A percentile compares a stretch with the other conserved stretches of the same genome.
Evolutionary conservation across 176 grass and related monocot species (phyloP).

Genomic region (Sorghum bicolor): DNA sequence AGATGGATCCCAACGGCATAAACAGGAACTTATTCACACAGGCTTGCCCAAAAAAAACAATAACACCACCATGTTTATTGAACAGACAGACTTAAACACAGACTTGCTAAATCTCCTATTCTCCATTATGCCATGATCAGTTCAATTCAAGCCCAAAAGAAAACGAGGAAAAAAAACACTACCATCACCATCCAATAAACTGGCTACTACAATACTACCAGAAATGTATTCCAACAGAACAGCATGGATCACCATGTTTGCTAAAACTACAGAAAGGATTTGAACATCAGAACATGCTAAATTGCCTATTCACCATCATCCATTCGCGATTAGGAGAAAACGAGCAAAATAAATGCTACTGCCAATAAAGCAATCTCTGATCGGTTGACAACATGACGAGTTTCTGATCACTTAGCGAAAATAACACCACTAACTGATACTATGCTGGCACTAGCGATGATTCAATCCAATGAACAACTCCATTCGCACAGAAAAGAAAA

Average conservation of each 20-base stretch:
- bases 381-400: no score
- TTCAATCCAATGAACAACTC: no score
- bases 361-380: neutral
- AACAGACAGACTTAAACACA: neutral
- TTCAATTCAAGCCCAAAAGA: neutral
- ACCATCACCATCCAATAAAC: neutral
- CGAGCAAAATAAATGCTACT: no score
- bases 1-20: neutral
- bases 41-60: neutral
- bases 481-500: no score
- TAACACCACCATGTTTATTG: no score
- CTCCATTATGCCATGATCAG: neutral
- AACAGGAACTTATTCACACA: neutral
- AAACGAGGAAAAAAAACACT: neutral
- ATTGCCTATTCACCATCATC: neutral
- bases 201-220: neutral
- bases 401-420: no score
- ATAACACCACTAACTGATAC: no score
- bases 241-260: neutral
- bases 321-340: neutral
- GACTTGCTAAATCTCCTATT: neutral
- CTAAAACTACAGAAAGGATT: neutral
- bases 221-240: neutral
- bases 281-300: neutral
- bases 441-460: no score